Percentiles rank a stretch among this genome's conserved stretches.
phyloP scores from a whole-genome alignment of 1,284 basidiomycete species.

The Peniophora sp. region DNA sequence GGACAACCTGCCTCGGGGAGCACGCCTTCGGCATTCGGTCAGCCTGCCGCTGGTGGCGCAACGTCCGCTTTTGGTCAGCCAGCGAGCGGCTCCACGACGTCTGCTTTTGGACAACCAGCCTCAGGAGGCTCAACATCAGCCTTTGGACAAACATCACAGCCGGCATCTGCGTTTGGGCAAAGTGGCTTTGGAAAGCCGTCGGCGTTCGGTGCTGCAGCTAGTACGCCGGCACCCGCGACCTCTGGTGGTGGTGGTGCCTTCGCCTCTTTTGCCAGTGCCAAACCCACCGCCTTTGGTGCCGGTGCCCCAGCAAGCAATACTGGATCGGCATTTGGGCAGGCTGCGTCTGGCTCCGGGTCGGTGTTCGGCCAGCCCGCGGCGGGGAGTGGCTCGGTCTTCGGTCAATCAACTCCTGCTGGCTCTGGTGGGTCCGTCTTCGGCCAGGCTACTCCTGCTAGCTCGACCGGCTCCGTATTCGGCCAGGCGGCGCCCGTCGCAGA shows the following conservation, averaged over 20 bases:
- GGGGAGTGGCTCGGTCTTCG: constrained; percentile 3
- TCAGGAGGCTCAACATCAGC: constrained; percentile 13
- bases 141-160: constrained; percentile 8
- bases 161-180: constrained; percentile 21
- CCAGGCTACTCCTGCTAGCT: constrained; percentile 2
- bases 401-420: neutral
- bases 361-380: constrained; percentile 21
- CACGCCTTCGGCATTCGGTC: constrained; percentile 24
- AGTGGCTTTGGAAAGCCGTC: constrained; percentile 10
- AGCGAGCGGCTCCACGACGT: constrained; percentile 9
- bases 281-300: constrained; percentile 24
- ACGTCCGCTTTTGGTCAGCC: constrained; percentile 17
- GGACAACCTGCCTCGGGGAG: constrained; percentile 20
- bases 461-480: constrained; percentile 20
- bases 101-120: constrained; percentile 26
- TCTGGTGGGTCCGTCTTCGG: neutral
- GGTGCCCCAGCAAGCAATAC: neutral
- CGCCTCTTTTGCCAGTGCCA: constrained; percentile 24
- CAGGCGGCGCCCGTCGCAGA: constrained; percentile 6
- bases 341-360: constrained; percentile 11
- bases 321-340: constrained; percentile 12
- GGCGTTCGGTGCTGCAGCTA: constrained; percentile 1
- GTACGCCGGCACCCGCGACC: constrained; percentile 4
- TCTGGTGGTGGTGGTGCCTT: constrained; percentile 21
- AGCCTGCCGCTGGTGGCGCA: constrained; percentile 24